Base-by-base conservation (phyloP, 1,139 yeast species). In the Yamadazyma triangularis region DNA sequence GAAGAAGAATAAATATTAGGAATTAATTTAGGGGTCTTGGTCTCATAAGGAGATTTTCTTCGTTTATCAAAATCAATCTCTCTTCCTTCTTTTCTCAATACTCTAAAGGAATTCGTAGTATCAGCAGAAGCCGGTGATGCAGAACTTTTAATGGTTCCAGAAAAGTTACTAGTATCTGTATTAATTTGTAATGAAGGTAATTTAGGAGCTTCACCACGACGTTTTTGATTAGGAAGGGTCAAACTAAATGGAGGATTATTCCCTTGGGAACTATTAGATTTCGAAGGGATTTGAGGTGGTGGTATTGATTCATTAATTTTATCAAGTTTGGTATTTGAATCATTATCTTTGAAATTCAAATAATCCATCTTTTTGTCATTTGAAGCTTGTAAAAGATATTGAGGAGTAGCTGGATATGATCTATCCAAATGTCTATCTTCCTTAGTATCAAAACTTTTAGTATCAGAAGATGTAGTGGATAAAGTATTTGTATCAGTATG, bases 11-110 rank as follows among this genome's bases (percentile, higher is more conserved):
- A 64, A 12, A 65, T 67, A 36, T 64, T 67, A 6, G 70, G 66
- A 21, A 66, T 66, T 28, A 60, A 43, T 33, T 64, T 64, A 1
- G 73, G 72, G 1, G 69, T 59, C 32, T 64, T 65, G 3, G 56
- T 41, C 26, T 70, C 78, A 45, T 74, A 82, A 1, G 95, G 94
- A 0, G 94, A 80, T 30, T 79, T 77, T 26, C 95, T 61, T 33
- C 89, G 65, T 46, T 85, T 80, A 47, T 86, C 93, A 51, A 86
- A 85, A 56, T 87, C 88, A 35, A 86, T 84, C 48, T 83, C 93
- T 18, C 74, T 61, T 11, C 72, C 71, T 25, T 73, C 77, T n/a
- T 79, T 76, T 23, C 89, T 57, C 10, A 85, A 68, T 0, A 85
- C 82, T 39, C 81, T 69, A 49, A 86, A 85, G 0, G 85, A 63